Percentiles rank a stretch among this genome's conserved stretches.
phyloP scores from a whole-genome alignment of 2,329 filamentous ascomycete genomes.

The Clarireedia sp. region DNA sequence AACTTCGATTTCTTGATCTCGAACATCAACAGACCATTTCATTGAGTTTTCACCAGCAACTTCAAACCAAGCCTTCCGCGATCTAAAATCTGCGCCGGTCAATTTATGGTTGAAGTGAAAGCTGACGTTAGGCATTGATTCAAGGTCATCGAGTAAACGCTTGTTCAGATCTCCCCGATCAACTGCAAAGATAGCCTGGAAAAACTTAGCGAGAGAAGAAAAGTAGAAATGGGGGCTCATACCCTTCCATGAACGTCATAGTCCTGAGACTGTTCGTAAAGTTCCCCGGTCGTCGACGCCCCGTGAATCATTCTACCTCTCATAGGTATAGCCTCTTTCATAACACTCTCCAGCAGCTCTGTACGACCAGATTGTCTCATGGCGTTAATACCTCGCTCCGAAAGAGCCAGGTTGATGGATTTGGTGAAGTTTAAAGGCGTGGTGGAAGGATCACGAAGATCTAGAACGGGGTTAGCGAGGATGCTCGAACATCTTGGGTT shows the following conservation, averaged over 20 bases:
- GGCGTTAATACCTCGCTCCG: conserved; percentile 86
- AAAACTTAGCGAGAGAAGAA: neutral
- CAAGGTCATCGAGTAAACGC: conserved; percentile 73
- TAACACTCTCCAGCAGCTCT: conserved; percentile 63
- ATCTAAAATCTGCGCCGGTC: conserved; percentile 76
- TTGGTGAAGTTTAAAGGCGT: conserved; percentile 90
- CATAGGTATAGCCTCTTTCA: conserved; percentile 82
- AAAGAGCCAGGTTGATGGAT: conserved; percentile 96
- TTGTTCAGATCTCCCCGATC: conserved; percentile 81
- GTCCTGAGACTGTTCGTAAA: conserved; percentile 73
- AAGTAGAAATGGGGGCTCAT: conserved; percentile 16
- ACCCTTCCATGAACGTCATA: conserved; percentile 88
- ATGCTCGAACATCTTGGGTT: neutral
- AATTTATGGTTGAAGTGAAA: conserved; percentile 92
- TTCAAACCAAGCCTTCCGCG: conserved; percentile 83
- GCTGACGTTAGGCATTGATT: conserved; percentile 78
- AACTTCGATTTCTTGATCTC: conserved; percentile 62
- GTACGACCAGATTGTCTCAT: conserved; percentile 62
- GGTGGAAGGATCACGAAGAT: conserved; percentile 76
- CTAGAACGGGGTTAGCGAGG: conserved; percentile 37
- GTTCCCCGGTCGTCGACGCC: conserved; percentile 49
- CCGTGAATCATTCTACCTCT: conserved; percentile 94
- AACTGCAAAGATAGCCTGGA: conserved; percentile 72
- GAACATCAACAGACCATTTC: conserved; percentile 12
- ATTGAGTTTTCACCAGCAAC: conserved; percentile 33